Evolutionary conservation across 192 early-diverging fungal species (phyloP), one percentile per base, ranked within the genome.

Genomic region (Rhizophagus prolifer): DNA sequence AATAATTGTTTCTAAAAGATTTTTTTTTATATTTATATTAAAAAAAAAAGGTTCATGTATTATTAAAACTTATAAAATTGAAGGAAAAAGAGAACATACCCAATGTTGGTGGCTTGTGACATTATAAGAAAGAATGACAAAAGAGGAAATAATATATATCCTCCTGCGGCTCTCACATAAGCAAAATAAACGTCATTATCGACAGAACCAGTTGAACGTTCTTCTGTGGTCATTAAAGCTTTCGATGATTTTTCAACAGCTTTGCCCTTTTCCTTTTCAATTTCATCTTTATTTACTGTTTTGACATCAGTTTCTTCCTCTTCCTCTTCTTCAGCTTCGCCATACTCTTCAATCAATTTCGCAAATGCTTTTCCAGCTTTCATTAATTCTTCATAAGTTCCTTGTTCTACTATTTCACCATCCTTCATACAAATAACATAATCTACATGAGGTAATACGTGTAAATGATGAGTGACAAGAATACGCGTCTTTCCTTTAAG

Each of bases 211-310:
- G 89, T 91, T 4, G 83, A 81, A 13, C 92, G 90, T 79, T 97
- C 95, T 78, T 97, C 96, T 30, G 88, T 87, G 63, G 88, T 84
- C 92, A 96, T 97, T 14, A 95, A 82, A 31, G 84, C 83, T 31
- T 85, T 85, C 16, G 81, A 36, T 8, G 34, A 19, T 46, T 58
- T 9, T 21, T 28, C 46, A 5, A 54, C 50, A 21, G 0, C 50
- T 16, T 16, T 54, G 3, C 16, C 6, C 16, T 21, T 54, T 1
- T 30, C 34, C 30, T 58, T 58, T 25, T 59, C 47, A 16, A 50
- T 46, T 63, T 79, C 74, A 28, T 31, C 62, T 23, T 78, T 70
- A 38, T 60, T 76, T 10, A 74, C 60, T 36, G 34, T 14, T 46
- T 77, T 74, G 19, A 77, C 72, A 63, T 80, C 81, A 16, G 72